phyloP scores from a whole-genome alignment of 2,329 filamentous ascomycete species.

The Ceratocystis colombiana region DNA sequence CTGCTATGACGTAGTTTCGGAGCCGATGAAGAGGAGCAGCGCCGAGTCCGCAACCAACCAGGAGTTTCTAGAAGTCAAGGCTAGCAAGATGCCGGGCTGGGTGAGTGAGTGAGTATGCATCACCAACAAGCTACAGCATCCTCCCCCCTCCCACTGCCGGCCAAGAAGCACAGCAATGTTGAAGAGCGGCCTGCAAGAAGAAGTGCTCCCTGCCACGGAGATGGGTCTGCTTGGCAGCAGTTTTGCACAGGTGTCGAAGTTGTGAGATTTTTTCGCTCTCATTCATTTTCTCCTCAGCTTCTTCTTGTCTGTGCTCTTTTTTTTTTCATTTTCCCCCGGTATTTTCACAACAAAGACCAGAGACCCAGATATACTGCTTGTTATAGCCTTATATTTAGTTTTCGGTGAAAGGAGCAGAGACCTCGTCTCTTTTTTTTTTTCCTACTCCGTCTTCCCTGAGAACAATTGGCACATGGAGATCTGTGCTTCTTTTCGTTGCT shows the following conservation, averaged over 20 bases:
- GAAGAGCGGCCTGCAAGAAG: too few relatives aligned
- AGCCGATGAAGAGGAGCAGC: background rate
- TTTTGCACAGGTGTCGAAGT: background rate
- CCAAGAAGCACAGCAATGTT: too few relatives aligned
- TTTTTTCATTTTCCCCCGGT: background rate
- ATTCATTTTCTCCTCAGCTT: background rate
- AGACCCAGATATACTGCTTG: background rate
- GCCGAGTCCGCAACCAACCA: background rate
- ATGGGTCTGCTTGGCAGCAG: background rate
- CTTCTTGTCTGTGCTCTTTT: background rate
- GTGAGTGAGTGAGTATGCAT: too few relatives aligned
- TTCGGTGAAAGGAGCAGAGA: slow-evolving; percentile 9
- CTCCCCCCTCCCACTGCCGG: too few relatives aligned
- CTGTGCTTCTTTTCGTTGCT: background rate
- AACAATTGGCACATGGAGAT: background rate
- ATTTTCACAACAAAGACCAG: background rate
- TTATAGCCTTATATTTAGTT: background rate
- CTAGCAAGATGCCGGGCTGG: background rate
- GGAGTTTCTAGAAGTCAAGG: background rate
- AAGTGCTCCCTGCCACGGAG: background rate
- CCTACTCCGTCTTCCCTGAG: too few relatives aligned
- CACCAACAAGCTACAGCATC: too few relatives aligned
- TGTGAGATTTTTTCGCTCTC: background rate
- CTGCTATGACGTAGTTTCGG: background rate
- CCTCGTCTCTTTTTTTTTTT: background rate